Evolutionary conservation across 2,329 filamentous ascomycete genomes (phyloP), one percentile per base, ranked within the genome.

Genomic region (Ascocoryne sarcoides): DNA sequence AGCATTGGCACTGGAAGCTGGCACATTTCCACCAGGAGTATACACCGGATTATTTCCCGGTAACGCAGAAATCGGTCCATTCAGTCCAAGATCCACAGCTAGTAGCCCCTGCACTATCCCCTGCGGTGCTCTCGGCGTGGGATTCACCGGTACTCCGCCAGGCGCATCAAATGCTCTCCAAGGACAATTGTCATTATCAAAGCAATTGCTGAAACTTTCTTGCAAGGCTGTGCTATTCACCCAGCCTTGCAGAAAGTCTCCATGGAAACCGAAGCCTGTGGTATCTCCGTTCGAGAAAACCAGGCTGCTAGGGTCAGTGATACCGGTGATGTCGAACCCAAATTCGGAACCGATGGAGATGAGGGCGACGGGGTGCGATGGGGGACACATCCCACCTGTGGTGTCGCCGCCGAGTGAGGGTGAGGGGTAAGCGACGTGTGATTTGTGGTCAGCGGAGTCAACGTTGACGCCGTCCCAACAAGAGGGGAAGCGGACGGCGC

Each of bases 401-500:
- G 45, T 43, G 30, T 44, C 38, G n/a, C 42, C 42, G 20, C 34
- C 5, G 40, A 35, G 17, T 37, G 34, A 2, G 40, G 40, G 17
- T 32, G 26, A 2, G 16, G 20, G 20, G 12, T 12, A 30, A 34
- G 36, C 31, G 29, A 51, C 46, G 28, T 52, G 49, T 17, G 39
- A 43, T 10, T 31, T 42, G 36, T 52, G 49, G 17, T 51, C 42
- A 14, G 32, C 21, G 12, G 36, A 43, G 28, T 50, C 48, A 3
- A 50, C 35, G 23, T 52, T 47, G 16, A 41, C 21, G 5, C 49
- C 49, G 29, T 52, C 46, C 49, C 49, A 52, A 37, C 49, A 52
- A 9, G 49, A 51, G 2, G 48, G 49, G 30, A 52, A 52, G 14
- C 32, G 37, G 10, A 46, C 34, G 9, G 36, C 32, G n/a, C 26